Evolutionary conservation across 1,284 basidiomycete species (phyloP).

Genomic region (Leccinum pallidistipes): DNA sequence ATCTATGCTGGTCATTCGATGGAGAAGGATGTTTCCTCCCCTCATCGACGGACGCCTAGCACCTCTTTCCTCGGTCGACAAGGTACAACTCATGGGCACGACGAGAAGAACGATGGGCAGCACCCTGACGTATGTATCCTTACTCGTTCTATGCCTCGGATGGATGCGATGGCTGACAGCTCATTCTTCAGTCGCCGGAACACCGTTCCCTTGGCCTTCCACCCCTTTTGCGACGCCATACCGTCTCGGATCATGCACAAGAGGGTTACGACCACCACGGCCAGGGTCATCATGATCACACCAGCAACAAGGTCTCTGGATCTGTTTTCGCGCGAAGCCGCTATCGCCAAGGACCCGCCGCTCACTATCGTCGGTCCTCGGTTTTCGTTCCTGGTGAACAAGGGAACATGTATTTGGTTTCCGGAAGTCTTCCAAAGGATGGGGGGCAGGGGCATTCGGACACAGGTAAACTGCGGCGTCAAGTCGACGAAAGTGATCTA

Average conservation of each 20-base stretch:
- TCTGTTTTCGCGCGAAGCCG: slow-evolving; percentile 28
- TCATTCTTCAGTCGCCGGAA: background rate
- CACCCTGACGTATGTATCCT: slow-evolving; percentile 7
- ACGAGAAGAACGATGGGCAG: too few species aligned
- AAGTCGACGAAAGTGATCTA: slow-evolving; percentile 20
- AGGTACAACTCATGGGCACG: slow-evolving; percentile 2
- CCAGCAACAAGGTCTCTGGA: background rate
- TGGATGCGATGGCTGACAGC: background rate
- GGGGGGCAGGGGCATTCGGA: slow-evolving; percentile 5
- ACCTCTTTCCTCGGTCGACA: background rate
- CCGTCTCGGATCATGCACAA: background rate
- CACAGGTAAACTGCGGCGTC: slow-evolving; percentile 8
- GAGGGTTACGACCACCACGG: background rate
- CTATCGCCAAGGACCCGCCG: slow-evolving; percentile 6
- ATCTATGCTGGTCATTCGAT: slow-evolving; percentile 11
- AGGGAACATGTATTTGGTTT: slow-evolving; percentile 23
- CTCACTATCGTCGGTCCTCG: slow-evolving; percentile 18
- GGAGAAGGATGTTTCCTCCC: slow-evolving; percentile 4
- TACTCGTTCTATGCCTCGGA: background rate
- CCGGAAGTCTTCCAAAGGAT: slow-evolving; percentile 4
- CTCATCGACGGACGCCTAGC: background rate
- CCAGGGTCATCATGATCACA: background rate
- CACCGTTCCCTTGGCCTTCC: slow-evolving; percentile 8
- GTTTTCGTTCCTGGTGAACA: slow-evolving; percentile 25
- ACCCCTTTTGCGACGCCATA: slow-evolving; percentile 21